Conservation (phyloP, 140 eudicot species). For the Cichorium intybus region DNA sequence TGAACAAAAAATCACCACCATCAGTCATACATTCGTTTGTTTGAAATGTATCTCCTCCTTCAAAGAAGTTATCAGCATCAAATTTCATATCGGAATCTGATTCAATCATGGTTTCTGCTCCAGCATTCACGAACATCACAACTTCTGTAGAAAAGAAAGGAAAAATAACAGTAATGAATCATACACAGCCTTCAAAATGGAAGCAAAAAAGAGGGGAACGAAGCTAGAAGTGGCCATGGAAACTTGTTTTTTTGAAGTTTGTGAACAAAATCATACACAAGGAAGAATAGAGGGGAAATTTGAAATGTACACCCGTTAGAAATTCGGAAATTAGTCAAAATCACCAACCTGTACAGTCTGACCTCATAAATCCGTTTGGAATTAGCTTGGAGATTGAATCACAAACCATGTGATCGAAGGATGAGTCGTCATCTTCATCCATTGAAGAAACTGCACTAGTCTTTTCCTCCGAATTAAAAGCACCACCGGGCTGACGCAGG, state of each 20-base stretch:
- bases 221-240: neutral
- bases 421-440: conserved; percentile 55
- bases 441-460: conserved; percentile 23
- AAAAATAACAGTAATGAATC: neutral
- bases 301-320: neutral
- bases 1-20: conserved; percentile 67
- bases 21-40: conserved; percentile 68
- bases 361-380: conserved; percentile 48
- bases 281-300: neutral
- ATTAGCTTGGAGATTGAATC: conserved; percentile 57
- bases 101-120: conserved; percentile 46
- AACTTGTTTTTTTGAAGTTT: neutral
- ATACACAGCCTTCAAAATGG: neutral
- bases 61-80: conserved; percentile 59
- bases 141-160: conserved; percentile 43
- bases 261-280: neutral
- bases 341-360: conserved; percentile 49
- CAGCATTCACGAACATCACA: conserved; percentile 80
- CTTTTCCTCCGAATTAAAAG: conserved; percentile 37
- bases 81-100: conserved; percentile 36
- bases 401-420: conserved; percentile 70
- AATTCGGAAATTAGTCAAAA: conserved; percentile 11
- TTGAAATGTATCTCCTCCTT: conserved; percentile 81
- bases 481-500: conserved; percentile 16
- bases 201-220: neutral